Evolutionary conservation across 208 protist genomes (phyloP), one percentile per base, ranked within the genome.

Genomic region (Naegleria fowleri): DNA sequence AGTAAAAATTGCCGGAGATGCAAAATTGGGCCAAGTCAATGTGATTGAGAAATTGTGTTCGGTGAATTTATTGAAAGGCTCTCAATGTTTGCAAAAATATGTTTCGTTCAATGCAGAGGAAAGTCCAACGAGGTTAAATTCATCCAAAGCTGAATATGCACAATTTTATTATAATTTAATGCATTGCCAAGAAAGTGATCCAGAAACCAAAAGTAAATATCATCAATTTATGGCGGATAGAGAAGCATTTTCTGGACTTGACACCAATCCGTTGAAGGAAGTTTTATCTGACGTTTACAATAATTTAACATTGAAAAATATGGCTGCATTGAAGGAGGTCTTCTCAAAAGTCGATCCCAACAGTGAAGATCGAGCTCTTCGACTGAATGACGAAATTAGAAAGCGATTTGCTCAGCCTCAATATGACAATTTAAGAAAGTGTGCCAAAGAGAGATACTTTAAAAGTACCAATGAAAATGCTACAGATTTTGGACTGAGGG

Each of bases 141-240:
- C 16, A 79, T 79, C 67, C 19, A 29, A 25, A 79, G 25, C 19
- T 2, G 67, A 29, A 36, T 79, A 36, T 33, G 29, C 0, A 0
- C 67, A 79, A 79, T 79, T 79, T 79, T 79, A 79, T 79, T 79
- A 36, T 79, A 79, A 79, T 79, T 79, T 79, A 79, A 79, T 79
- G 67, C 67, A 79, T 33, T 79, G 67, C 25, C 16, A 79, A 9
- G 67, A 79, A 25, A 7, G 9, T 1, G 67, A 79, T 79, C 25
- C 13, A 36, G 67, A 79, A 36, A 36, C 67, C 29, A 79, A 33
- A 36, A 33, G 0, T 0, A 79, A 79, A 9, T 79, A 36, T 79
- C 19, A 79, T 36, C 25, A 36, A 36, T 79, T 79, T 36, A 13
- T 79, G 9, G 16, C 2, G n/a, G 67, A 79, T 6, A 79, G 67